These are phyloP conservation scores for Ganoderma leucocontextum DNA, from an alignment of 1,284 basidiomycete species.

Conservation along the genomic window DNA sequence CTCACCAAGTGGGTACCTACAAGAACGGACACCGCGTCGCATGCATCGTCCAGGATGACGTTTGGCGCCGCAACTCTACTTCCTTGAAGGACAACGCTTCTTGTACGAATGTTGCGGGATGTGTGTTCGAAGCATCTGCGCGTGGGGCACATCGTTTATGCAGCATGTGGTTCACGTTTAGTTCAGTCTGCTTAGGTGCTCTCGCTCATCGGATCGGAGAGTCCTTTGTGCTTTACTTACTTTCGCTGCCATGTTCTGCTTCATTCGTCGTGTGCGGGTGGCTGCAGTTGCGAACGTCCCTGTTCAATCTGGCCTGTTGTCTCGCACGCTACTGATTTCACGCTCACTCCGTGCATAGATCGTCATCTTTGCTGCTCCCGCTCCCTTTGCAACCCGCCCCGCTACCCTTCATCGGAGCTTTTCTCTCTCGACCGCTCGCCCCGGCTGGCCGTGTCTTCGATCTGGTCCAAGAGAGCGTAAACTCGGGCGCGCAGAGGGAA, in stretches of 20 bases:
- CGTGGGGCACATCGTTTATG: background rate
- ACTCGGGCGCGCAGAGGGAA: conserved; percentile 38
- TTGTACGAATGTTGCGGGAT: background rate
- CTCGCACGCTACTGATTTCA: background rate
- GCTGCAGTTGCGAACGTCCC: no score
- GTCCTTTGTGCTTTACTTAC: background rate
- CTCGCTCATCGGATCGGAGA: background rate
- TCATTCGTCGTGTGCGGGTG: background rate
- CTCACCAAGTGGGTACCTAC: background rate
- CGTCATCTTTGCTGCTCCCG: conserved; percentile 34
- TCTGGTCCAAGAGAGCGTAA: conserved; percentile 38
- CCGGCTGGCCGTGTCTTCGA: conserved; percentile 40
- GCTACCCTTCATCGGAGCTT: conserved; percentile 35
- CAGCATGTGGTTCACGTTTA: background rate
- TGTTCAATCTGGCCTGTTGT: no score
- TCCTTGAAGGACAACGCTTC: no score
- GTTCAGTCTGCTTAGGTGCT: background rate
- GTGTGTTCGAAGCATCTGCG: background rate
- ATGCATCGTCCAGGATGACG: no score
- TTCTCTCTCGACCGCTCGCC: conserved; percentile 39
- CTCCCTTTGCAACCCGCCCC: conserved; percentile 13
- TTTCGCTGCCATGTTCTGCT: background rate
- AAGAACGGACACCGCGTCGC: background rate
- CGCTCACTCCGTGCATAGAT: conserved; percentile 26
- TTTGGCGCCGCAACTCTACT: background rate